Percentiles rank a stretch among this genome's conserved stretches.
Conservation (phyloP, 768 basidiomycete species). For the Lentinula lateritia region DNA sequence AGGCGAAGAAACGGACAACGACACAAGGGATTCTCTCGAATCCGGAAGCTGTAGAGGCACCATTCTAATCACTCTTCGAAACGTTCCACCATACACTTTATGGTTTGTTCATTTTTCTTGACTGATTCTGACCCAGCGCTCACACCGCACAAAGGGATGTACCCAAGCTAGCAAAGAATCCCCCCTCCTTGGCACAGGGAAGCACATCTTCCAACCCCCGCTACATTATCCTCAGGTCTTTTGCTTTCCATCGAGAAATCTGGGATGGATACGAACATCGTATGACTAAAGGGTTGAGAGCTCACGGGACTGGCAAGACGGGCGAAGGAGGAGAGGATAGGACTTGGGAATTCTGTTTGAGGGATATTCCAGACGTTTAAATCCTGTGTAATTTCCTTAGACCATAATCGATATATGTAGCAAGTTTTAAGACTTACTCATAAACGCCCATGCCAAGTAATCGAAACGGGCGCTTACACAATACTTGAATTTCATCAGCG, state of each 20-base stretch:
- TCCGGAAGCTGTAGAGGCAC: slow-evolving; percentile 48
- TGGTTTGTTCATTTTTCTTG: slow-evolving; percentile 49
- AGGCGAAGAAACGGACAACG: slow-evolving; percentile 19
- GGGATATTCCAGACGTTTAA: not conserved
- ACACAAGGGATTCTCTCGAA: slow-evolving; percentile 15
- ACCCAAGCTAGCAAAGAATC: slow-evolving; percentile 68
- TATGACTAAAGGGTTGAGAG: slow-evolving; percentile 89
- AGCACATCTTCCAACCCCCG: slow-evolving; percentile 53
- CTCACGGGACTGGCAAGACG: slow-evolving; percentile 55
- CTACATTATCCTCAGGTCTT: slow-evolving; percentile 73
- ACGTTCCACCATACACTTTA: slow-evolving; percentile 79
- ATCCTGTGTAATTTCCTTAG: too few relatives aligned
- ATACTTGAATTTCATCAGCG: too few relatives aligned
- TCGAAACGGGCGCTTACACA: too few relatives aligned
- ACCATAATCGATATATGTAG: too few relatives aligned
- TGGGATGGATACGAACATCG: slow-evolving; percentile 91
- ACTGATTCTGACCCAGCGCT: not conserved
- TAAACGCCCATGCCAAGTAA: too few relatives aligned
- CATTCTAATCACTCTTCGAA: slow-evolving; percentile 80
- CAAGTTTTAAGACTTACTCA: too few relatives aligned
- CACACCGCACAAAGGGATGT: slow-evolving; percentile 51
- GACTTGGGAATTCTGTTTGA: slow-evolving; percentile 78
- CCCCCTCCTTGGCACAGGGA: slow-evolving; percentile 45
- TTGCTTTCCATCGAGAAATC: slow-evolving; percentile 58
- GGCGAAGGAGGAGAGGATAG: slow-evolving; percentile 75